Evolutionary conservation across 495 filamentous ascomycete genomes (phyloP).

Genomic region (Haplographium delicatum): DNA sequence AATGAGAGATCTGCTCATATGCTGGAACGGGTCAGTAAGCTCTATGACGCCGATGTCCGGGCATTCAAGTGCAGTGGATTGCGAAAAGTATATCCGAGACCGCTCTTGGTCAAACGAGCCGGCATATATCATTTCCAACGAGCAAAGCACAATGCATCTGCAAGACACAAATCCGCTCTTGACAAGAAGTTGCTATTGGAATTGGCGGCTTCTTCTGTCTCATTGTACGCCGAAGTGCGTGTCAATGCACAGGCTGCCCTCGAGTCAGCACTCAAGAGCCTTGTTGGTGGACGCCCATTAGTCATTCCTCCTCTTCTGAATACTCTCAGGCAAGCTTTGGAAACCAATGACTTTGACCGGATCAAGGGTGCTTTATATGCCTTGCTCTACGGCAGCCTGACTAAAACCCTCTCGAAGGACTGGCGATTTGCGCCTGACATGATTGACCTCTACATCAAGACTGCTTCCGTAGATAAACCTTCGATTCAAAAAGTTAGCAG

Average conservation of each 20-base stretch:
- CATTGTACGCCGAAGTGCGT: constrained; percentile 92
- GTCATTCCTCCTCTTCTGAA: constrained; percentile 83
- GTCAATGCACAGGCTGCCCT: constrained; percentile 86
- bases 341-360: constrained; percentile 72
- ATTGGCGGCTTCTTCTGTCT: constrained; percentile 84
- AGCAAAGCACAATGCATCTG: constrained; percentile 84
- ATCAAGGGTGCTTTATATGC: constrained; percentile 95
- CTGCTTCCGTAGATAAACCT: constrained; percentile 83
- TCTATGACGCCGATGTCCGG: constrained; percentile 77
- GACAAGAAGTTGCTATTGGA: constrained; percentile 81
- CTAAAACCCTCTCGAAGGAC: constrained; percentile 80
- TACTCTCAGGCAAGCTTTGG: constrained; percentile 74
- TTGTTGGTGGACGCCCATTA: constrained; percentile 78
- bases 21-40: constrained; percentile 74
- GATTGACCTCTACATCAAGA: constrained; percentile 82
- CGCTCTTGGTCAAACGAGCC: constrained; percentile 81
- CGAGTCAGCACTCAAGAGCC: constrained; percentile 88
- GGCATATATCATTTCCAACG: constrained; percentile 93
- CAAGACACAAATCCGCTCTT: constrained; percentile 75
- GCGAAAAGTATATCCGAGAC: constrained; percentile 86
- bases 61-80: constrained; percentile 92
- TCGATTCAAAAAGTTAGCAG: constrained; percentile 89
- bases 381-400: constrained; percentile 78
- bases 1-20: constrained; percentile 94
- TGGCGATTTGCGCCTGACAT: constrained; percentile 89